Evolutionary conservation across 148 eudicot genomes (phyloP), one percentile per base, ranked within the genome.

Genomic region (Spergularia marina): DNA sequence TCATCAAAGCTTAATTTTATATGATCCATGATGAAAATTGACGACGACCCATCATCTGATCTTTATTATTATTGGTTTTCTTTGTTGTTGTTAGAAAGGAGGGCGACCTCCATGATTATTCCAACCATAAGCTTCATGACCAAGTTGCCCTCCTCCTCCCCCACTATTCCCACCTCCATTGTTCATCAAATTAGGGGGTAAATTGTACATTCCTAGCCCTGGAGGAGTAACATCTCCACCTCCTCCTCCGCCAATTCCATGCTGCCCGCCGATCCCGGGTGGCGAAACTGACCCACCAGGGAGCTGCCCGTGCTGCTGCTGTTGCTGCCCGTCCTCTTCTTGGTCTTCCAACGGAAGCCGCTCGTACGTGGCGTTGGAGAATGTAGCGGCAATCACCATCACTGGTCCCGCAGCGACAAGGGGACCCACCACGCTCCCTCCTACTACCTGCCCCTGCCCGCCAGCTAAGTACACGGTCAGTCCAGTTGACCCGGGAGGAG

Each of bases 351-450:
- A 13, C 2, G 79, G 79, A 13, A 76, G 65, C 36, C 79, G 64
- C 74, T 76, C 79, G 20, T 76, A 76, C 2, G 79, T 76, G 12
- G 79, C 79, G 74, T 76, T 76, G 12, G 79, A 76, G 44, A 76
- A 76, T 2, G 79, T 76, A 13, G 79, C 74, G 4, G 79, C 79
- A 6, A 76, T 76, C 0, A 76, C 79, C 79, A 76, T 76, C 0
- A 76, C 79, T 0, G 79, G 79, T 7, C 79, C 79, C 0, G 79
- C 54, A 2, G 79, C 74, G 7, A 76, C 72, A 4, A 76, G 68
- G 3, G 79, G 79, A 16, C 79, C 79, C 34, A 76, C 79, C 21
- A 76, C 79, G 66, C 74, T 68, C 4, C 79, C 79, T 12, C 79
- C 79, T 0, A 76, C 60, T 5, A 76, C 74, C 36, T 76, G 79